Base-by-base conservation (phyloP, 192 early-diverging fungal genomes). In the Chytriomyces hyalinus region DNA sequence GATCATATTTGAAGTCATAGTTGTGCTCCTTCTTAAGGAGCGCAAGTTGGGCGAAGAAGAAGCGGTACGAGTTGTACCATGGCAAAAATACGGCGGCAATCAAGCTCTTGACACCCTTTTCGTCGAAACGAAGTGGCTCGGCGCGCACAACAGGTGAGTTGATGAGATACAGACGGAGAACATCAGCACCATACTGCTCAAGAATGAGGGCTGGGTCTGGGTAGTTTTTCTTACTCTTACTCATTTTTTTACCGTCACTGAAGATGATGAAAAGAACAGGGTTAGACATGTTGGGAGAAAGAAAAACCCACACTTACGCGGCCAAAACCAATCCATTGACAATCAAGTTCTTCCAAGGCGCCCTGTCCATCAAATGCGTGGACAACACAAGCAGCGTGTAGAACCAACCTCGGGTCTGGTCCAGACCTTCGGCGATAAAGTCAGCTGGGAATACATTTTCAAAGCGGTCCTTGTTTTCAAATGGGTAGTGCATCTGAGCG, bases 351-450 rank as follows among this genome's bases (percentile, higher is more conserved):
- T 97, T 96, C 85, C 93, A 96, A 28, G 98, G 93, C 11, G 98
- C 93, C 78, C 90, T 90, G 83, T 96, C 93, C 80, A 98, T 98
- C 77, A 99, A 84, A 84, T 97, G 93, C 13, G 95, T 97, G 46
- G 97, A 97, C 71, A 99, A 87, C 5, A 99, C 98, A 80, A 98
- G 86, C 24, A 99, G 88, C 28, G 98, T 98, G 84, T 99, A 99
- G 92, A 99, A 99, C 98, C 98, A 99, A 61, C 98, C 98, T 81
- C 98, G 95, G 43, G 97, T 98, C 85, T 99, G 98, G 83, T 99
- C 98, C 57, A 99, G 83, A 77, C 98, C 98, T 84, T 99, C 98
- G n/a, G 97, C 94, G 80, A 99, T 97, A 84, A 99, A 99, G 81
- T 99, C 94, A 11, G 98, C 98, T 6, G 98, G 98, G 93, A 99